A percentile compares a stretch with the other conserved stretches of the same genome.
Conservation (phyloP, 495 filamentous ascomycete genomes). For the Daldinia loculata region DNA sequence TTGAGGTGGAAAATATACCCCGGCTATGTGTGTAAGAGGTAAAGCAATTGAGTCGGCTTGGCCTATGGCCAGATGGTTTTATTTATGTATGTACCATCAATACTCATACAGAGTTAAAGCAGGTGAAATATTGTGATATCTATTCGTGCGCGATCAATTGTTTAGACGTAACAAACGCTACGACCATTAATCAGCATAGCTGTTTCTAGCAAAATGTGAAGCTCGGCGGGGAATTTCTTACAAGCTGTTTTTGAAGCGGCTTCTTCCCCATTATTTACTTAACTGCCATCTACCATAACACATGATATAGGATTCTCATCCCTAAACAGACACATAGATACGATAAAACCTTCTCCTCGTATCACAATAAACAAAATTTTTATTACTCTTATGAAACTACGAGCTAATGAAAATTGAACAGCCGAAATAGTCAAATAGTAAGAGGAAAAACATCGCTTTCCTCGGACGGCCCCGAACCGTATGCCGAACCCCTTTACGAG, state of each 20-base stretch:
- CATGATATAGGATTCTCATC: not conserved
- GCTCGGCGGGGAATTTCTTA: not conserved
- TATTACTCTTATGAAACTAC: not conserved
- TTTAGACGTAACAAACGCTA: not conserved
- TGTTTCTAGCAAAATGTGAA: not conserved
- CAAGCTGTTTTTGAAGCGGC: not conserved
- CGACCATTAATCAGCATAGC: not conserved
- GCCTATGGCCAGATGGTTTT: constrained; percentile 26
- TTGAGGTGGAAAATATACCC: constrained; percentile 44
- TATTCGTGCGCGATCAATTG: not conserved
- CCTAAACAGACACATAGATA: not conserved
- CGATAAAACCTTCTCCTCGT: not conserved
- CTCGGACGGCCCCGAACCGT: not conserved
- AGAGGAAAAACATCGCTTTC: not conserved
- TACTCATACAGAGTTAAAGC: constrained; percentile 30
- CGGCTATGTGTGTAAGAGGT: constrained; percentile 13
- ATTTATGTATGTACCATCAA: constrained; percentile 24
- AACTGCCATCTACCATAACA: not conserved
- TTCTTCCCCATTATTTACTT: not conserved
- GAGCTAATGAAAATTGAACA: not conserved
- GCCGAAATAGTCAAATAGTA: not conserved
- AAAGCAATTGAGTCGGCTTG: constrained; percentile 14
- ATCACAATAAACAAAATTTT: not conserved
- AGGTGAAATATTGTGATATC: constrained; percentile 10
- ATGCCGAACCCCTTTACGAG: not conserved